These are phyloP conservation scores for Penicillium freii DNA, from an alignment of 2,329 filamentous ascomycete species.

Conservation along the genomic window DNA sequence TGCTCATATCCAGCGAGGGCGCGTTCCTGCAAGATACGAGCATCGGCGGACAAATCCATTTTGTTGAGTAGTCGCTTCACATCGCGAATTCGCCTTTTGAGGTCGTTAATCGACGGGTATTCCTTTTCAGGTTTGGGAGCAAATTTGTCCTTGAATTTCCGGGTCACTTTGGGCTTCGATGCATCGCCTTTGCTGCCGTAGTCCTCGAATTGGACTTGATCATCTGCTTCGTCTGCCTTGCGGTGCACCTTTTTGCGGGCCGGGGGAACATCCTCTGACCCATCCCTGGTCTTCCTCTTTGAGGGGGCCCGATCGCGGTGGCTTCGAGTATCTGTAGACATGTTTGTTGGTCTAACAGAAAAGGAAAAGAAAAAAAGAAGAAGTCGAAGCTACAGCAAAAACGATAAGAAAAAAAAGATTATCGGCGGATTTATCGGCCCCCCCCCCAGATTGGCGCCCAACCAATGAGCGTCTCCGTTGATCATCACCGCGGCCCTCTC, in stretches of 20 bases:
- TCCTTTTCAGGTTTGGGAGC: constrained; percentile 27
- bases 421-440: constrained; percentile 34
- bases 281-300: constrained; percentile 33
- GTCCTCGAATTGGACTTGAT: constrained; percentile 14
- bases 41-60: constrained; percentile 53
- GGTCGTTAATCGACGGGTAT: constrained; percentile 46
- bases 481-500: constrained; percentile 9
- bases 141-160: constrained; percentile 23
- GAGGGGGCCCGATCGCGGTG: constrained; percentile 18
- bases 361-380: not conserved
- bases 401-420: constrained; percentile 22
- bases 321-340: constrained; percentile 14
- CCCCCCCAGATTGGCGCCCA: constrained; percentile 26
- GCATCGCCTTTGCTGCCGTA: constrained; percentile 9
- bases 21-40: constrained; percentile 59
- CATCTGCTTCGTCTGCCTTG: constrained; percentile 9
- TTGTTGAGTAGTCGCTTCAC: constrained; percentile 53
- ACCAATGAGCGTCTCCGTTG: constrained; percentile 27
- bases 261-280: constrained; percentile 26
- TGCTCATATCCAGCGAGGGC: constrained; percentile 57
- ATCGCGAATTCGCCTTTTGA: constrained; percentile 58
- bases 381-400: constrained; percentile 6
- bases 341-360: constrained; percentile 8
- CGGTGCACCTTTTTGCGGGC: constrained; percentile 28
- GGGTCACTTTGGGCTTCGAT: constrained; percentile 9